Conservation (phyloP, 2,329 filamentous ascomycete species). For the Diaporthe aspalathi region DNA sequence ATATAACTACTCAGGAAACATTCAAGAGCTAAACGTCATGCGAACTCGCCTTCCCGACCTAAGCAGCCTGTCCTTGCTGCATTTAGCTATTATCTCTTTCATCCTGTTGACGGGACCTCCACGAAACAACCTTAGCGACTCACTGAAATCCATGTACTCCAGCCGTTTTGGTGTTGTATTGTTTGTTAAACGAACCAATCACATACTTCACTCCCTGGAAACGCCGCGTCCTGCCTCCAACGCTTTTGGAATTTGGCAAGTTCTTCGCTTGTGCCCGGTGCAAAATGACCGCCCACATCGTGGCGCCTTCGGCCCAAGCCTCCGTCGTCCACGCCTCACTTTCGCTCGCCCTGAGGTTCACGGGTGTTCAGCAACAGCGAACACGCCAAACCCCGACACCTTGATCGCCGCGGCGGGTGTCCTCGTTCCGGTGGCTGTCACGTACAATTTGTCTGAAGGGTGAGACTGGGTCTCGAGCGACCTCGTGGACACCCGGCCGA, state of each 20-base stretch:
- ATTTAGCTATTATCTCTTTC: background rate
- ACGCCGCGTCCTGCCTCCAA: background rate
- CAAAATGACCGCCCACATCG: background rate
- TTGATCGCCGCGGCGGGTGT: background rate
- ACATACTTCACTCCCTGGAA: background rate
- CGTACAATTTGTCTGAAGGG: background rate
- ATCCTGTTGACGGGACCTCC: background rate
- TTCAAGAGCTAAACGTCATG: background rate
- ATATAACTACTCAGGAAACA: background rate
- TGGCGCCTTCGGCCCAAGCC: background rate
- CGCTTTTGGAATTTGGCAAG: no score
- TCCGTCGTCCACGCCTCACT: background rate
- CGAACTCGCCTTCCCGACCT: accelerated
- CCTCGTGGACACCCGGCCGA: accelerated
- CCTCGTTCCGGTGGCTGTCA: background rate
- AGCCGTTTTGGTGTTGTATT: background rate
- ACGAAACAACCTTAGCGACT: background rate
- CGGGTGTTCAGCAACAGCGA: background rate
- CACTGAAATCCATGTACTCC: background rate
- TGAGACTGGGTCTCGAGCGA: background rate
- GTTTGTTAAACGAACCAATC: background rate
- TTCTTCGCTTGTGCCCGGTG: background rate
- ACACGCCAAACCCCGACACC: background rate
- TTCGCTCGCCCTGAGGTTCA: background rate
- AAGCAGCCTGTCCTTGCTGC: background rate